Conservation (phyloP, 306 rosid genomes). For the Pyrus bretschneideri region DNA sequence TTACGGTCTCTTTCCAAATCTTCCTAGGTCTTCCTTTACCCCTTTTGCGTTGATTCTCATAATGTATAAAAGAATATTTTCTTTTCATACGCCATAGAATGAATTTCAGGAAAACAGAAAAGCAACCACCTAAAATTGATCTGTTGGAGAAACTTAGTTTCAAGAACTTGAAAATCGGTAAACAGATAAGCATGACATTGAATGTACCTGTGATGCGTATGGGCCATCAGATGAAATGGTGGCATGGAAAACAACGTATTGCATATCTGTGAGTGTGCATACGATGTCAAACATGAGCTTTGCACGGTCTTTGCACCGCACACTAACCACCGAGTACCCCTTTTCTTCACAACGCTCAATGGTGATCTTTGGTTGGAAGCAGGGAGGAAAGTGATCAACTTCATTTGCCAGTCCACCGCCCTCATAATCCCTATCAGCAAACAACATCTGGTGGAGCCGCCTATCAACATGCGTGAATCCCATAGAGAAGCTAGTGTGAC, state of each 20-base stretch:
- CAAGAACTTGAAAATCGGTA: not conserved
- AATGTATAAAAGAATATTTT: too few species aligned
- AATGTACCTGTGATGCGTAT: constrained; percentile 65
- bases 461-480: constrained; percentile 72
- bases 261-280: constrained; percentile 85
- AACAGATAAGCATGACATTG: not conserved
- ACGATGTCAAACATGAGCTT: constrained; percentile 83
- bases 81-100: too few species aligned
- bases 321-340: constrained; percentile 65
- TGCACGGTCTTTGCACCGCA: constrained; percentile 69
- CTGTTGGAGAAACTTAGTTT: not conserved
- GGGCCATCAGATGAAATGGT: constrained; percentile 65
- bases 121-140: not conserved
- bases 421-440: constrained; percentile 77
- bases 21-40: too few species aligned
- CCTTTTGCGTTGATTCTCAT: too few species aligned
- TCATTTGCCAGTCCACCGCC: constrained; percentile 42
- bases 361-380: constrained; percentile 56
- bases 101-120: not conserved
- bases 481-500: constrained; percentile 58
- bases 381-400: constrained; percentile 28
- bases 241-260: constrained; percentile 82
- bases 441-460: constrained; percentile 72
- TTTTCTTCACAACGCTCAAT: constrained; percentile 68
- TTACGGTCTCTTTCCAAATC: too few species aligned